Evolutionary conservation across 2,329 filamentous ascomycete genomes (phyloP), one percentile per base, ranked within the genome.

Genomic region (Aspergillus persii): DNA sequence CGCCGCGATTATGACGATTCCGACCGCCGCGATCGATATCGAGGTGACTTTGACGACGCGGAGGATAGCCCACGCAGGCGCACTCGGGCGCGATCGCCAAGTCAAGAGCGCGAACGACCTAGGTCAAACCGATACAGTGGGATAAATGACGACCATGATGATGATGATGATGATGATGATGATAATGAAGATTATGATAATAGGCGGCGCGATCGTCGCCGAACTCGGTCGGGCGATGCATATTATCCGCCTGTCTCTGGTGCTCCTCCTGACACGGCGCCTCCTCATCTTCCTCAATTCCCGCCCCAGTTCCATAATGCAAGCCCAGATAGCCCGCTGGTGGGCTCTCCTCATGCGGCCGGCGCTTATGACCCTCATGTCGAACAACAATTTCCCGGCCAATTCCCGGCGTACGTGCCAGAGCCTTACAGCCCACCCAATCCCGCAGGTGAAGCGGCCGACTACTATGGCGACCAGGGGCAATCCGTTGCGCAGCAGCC

Each of bases 391-490:
- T 87, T 87, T 64, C 84, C 84, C 5, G 83, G 83, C 52, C 84
- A 86, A 68, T 78, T 84, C 58, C 81, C 83, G 15, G 61, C 71
- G 5, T 71, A 75, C 9, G 80, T 73, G 60, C 65, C 81, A 8
- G 69, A 75, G 52, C 78, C 83, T 48, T 82, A 80, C 65, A 73
- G 76, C 56, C 79, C 80, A 55, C 73, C 75, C 57, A 69, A 78
- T 46, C 76, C 79, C 23, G 79, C 80, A 55, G 86, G 85, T 33
- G 77, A 79, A 39, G 84, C 84, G 5, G 81, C 86, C 15, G 84
- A 86, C 36, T 88, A 86, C 69, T 88, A 88, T 69, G 80, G 82
- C 48, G 86, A 88, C 68, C 80, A 85, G 65, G 86, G 85, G 9
- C 76, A 87, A 68, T 86, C 84, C 18, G 85, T 88, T 2, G 69